phyloP scores from a whole-genome alignment of 148 eudicot genomes.

The Pouteria glomerata region DNA sequence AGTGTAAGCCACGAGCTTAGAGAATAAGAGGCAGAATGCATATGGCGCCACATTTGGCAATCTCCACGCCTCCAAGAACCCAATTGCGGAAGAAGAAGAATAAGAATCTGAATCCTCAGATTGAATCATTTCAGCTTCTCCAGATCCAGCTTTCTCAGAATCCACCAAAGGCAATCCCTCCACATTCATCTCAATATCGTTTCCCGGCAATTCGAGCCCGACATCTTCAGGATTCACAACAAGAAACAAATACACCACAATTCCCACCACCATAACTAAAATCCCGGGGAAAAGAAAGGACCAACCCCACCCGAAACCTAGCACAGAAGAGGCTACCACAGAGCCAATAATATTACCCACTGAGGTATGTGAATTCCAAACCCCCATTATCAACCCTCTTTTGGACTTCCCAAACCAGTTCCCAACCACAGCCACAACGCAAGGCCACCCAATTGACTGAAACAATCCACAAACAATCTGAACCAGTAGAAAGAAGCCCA shows the following conservation, averaged over 20 bases:
- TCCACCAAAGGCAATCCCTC: conserved; percentile 41
- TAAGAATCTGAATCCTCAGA: conserved; percentile 24
- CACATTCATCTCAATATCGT: conserved; percentile 50
- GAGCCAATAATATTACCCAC: conserved; percentile 91
- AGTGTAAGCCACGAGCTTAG: conserved; percentile 97
- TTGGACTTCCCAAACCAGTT: conserved; percentile 85
- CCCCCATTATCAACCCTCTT: conserved; percentile 90
- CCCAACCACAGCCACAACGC: conserved; percentile 83
- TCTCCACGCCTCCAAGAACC: conserved; percentile 86
- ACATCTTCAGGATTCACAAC: conserved; percentile 61
- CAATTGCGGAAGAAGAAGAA: conserved; percentile 54
- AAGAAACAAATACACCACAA: conserved; percentile 57
- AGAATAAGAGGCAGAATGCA: conserved; percentile 84
- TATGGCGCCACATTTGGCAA: conserved; percentile 82
- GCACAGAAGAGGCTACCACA: conserved; percentile 62
- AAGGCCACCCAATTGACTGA: conserved; percentile 98
- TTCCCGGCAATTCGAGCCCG: conserved; percentile 37
- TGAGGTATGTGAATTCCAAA: conserved; percentile 88
- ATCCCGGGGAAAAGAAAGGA: conserved; percentile 81
- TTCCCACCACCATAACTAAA: conserved; percentile 42
- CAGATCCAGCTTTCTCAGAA: conserved; percentile 38
- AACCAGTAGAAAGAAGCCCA: conserved; percentile 49
- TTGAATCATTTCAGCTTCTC: conserved; percentile 29
- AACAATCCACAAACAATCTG: conserved; percentile 72
- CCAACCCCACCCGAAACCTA: conserved; percentile 97